A percentile compares a stretch with the other conserved stretches of the same genome.
phyloP scores from a whole-genome alignment of 164 flowering plant genomes.

The Magnolia changhungtana region DNA sequence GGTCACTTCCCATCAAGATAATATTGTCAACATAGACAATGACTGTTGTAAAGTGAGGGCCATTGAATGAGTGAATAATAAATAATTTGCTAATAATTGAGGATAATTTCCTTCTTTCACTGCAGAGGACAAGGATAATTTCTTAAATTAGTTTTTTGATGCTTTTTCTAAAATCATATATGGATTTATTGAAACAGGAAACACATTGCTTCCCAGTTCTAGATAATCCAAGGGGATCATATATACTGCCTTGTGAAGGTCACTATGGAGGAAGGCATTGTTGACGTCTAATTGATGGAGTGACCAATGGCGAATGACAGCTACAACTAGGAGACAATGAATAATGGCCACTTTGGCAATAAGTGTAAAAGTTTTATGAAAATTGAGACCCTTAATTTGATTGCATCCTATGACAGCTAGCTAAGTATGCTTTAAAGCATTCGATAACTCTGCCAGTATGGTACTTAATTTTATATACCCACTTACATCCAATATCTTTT shows the following conservation, averaged over 20 bases:
- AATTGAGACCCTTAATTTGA: not conserved
- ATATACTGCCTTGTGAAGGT: not conserved
- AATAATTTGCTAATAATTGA: constrained; percentile 1
- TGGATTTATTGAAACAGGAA: too few relatives aligned
- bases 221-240: not conserved
- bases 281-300: not conserved
- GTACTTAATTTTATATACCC: not conserved
- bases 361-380: not conserved
- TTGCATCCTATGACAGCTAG: not conserved
- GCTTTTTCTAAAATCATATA: too few relatives aligned
- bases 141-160: not conserved
- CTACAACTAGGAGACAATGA: not conserved
- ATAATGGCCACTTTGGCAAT: not conserved
- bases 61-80: not conserved
- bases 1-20: not conserved
- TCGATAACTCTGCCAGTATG: not conserved
- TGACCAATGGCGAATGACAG: not conserved
- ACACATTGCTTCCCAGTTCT: not conserved
- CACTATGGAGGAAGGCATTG: constrained; percentile 3
- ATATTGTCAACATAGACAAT: not conserved
- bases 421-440: not conserved
- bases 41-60: not conserved
- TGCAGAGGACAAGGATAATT: not conserved
- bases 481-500: not conserved
- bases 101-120: not conserved